Base-by-base conservation (phyloP, 1,139 yeast species). In the Fermentozyma sake region DNA sequence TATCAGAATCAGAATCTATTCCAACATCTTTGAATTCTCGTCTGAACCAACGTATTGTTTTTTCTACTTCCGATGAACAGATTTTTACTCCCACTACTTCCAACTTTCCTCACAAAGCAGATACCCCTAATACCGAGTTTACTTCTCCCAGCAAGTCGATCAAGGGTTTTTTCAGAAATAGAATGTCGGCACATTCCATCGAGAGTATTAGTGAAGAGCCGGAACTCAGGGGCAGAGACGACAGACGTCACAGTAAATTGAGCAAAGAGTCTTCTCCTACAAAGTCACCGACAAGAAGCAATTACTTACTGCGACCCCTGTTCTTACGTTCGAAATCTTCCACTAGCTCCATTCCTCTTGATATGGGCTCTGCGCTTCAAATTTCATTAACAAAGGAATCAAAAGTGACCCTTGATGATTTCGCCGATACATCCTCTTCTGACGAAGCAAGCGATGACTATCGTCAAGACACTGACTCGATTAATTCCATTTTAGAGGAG, bases 371-470 rank as follows among this genome's bases (percentile, higher is more conserved):
- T n/a, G n/a, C n/a, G n/a, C n/a, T n/a, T n/a, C n/a, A n/a, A n/a
- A n/a, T n/a, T n/a, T n/a, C n/a, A n/a, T n/a, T 31, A 4, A 30
- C 26, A 10, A 27, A 26, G 16, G 36, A 33, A 5, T 15, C 20
- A 21, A 45, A 39, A 32, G 46, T 45, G 12, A 50, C 58, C 2
- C 32, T 60, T 10, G 61, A 52, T 9, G 71, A 64, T 30, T 63
- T 65, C 39, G 72, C 71, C 11, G 72, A 65, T 39, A 59, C 70
- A 8, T 50, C 64, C 1, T 52, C 59, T 7, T 49, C 49, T 7
- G 55, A 47, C 6, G 44, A 41, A 17, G 41, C 41, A 6, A 27
- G 27, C 14, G 29, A 24, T 3, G 32, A 28, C 4, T 32, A 32
- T 10, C 33, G 16, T 14, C 38, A 44, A 19, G 60, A 55, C 29